A percentile compares a stretch with the other conserved stretches of the same genome.
Evolutionary conservation across 75 land plant genomes (phyloP).

Genomic region (Ceratopteris richardii): DNA sequence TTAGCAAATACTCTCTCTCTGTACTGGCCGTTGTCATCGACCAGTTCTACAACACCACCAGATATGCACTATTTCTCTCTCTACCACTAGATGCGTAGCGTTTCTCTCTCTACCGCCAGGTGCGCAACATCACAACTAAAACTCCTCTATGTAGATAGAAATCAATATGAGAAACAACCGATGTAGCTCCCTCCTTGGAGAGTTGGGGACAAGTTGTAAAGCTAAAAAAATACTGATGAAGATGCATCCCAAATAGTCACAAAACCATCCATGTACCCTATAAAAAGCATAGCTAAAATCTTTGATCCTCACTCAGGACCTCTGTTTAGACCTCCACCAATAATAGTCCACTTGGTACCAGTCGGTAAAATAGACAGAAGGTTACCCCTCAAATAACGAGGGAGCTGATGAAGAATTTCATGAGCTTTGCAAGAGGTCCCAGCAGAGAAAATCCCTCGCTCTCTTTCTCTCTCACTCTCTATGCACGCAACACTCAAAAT

Average conservation of each 20-base stretch:
- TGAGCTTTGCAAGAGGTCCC: conserved; percentile 14
- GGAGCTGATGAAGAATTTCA: conserved; percentile 30
- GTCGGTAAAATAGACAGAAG: conserved; percentile 17
- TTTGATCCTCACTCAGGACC: conserved; percentile 11
- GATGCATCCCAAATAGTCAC: conserved; percentile 85
- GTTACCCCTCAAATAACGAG: conserved; percentile 15
- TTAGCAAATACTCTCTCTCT: too few relatives aligned
- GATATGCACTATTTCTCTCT: too few relatives aligned
- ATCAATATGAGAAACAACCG: conserved; percentile 66
- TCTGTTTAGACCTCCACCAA: conserved; percentile 53
- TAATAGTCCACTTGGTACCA: conserved; percentile 76
- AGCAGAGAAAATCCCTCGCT: too few relatives aligned
- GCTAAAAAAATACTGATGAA: conserved; percentile 34
- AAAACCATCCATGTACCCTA: conserved; percentile 76
- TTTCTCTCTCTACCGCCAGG: too few relatives aligned
- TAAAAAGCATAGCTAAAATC: conserved; percentile 39
- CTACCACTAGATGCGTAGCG: too few relatives aligned
- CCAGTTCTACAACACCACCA: too few relatives aligned
- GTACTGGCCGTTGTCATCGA: too few relatives aligned
- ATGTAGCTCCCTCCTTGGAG: conserved; percentile 13
- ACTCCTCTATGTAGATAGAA: conserved; percentile 40
- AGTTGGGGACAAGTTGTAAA: conserved; percentile 20
- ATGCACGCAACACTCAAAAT: too few relatives aligned
- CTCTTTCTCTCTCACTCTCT: too few relatives aligned
- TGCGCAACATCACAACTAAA: conserved; percentile 44